A percentile compares a stretch with the other conserved stretches of the same genome.
Evolutionary conservation across 129 eudicot species (phyloP).

Genomic region (Oenanthe sinensis): DNA sequence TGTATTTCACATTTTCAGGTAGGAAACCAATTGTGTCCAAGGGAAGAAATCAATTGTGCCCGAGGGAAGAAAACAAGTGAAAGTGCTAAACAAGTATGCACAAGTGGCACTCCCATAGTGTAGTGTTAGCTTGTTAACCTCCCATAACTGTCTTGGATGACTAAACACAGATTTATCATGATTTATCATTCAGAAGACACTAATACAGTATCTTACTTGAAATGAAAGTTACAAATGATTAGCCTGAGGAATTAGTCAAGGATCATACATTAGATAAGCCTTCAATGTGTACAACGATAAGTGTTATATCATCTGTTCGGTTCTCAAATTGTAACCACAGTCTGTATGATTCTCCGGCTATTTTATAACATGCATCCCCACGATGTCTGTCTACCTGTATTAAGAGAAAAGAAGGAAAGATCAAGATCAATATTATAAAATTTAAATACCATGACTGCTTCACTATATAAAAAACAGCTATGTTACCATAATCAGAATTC

Average conservation of each 20-base stretch:
- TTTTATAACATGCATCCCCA: constrained; percentile 67
- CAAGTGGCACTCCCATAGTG: too few relatives aligned
- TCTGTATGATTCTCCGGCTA: constrained; percentile 83
- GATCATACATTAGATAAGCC: constrained; percentile 55
- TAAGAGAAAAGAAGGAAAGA: neutral
- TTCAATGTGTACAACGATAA: constrained; percentile 75
- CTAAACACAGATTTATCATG: neutral
- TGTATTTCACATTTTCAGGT: too few relatives aligned
- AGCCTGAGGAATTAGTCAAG: constrained; percentile 1
- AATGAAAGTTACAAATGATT: neutral
- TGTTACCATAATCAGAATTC: neutral
- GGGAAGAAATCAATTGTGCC: too few relatives aligned
- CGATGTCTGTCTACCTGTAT: constrained; percentile 74
- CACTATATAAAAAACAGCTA: too few relatives aligned
- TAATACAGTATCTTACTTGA: neutral
- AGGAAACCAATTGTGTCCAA: too few relatives aligned
- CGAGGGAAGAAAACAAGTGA: too few relatives aligned
- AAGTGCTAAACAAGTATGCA: too few relatives aligned
- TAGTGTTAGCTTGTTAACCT: neutral
- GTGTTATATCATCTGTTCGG: constrained; percentile 90
- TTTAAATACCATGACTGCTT: too few relatives aligned
- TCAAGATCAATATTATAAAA: too few relatives aligned
- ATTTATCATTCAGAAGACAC: neutral
- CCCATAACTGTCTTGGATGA: neutral
- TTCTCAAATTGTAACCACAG: constrained; percentile 88